Percentiles rank a stretch among this genome's conserved stretches.
Conservation (phyloP, 805 yeast genomes). For the Metschnikowia hibisci region DNA sequence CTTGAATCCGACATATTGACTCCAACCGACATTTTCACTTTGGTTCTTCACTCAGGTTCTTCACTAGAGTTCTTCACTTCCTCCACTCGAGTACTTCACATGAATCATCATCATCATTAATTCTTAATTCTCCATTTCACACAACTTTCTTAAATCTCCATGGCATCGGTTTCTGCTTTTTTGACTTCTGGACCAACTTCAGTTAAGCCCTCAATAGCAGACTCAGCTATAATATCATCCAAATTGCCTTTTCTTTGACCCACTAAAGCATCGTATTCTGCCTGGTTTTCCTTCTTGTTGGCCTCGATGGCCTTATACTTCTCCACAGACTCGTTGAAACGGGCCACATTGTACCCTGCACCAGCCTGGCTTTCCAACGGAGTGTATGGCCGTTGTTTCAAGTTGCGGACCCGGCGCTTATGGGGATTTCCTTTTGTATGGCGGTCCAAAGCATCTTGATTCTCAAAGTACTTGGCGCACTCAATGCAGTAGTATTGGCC, state of each 20-base stretch:
- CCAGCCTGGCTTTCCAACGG: slow-evolving; percentile 90
- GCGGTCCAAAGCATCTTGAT: slow-evolving; percentile 62
- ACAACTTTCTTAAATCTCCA: not conserved
- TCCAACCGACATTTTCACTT: no score
- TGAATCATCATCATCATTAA: no score
- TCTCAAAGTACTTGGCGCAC: slow-evolving; percentile 89
- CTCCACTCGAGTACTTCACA: no score
- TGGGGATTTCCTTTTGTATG: slow-evolving; percentile 79
- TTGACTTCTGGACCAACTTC: not conserved
- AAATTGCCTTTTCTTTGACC: slow-evolving; percentile 37
- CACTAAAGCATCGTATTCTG: slow-evolving; percentile 34
- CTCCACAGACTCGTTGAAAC: slow-evolving; percentile 62
- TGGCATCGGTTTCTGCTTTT: slow-evolving; percentile 2
- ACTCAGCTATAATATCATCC: slow-evolving; percentile 34
- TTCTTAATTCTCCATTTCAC: not conserved
- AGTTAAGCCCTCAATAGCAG: slow-evolving; percentile 21
- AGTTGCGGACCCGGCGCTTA: slow-evolving; percentile 76
- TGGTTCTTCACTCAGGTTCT: no score
- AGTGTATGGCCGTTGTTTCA: slow-evolving; percentile 78
- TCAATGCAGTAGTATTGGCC: slow-evolving; percentile 94
- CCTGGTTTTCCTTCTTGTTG: slow-evolving; percentile 40
- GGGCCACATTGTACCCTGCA: slow-evolving; percentile 68
- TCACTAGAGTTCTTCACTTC: no score
- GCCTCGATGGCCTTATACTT: slow-evolving; percentile 47
- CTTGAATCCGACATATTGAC: no score